Conservation (phyloP, 306 rosid genomes). For the Vicia faba region DNA sequence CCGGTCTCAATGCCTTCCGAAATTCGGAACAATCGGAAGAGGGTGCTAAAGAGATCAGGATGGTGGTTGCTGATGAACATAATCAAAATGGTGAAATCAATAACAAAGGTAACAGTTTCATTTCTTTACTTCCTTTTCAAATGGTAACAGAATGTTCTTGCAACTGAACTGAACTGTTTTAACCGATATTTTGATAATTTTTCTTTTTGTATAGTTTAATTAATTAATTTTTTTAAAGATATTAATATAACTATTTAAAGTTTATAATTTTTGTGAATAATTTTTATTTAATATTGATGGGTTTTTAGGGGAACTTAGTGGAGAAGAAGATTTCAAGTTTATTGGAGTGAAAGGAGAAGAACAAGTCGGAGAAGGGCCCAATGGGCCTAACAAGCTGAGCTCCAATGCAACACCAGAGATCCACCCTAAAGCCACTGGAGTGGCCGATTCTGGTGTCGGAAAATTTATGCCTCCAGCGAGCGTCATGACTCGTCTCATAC, state of each 20-base stretch:
- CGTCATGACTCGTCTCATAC: slow-evolving; percentile 90
- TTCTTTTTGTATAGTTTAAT: not conserved
- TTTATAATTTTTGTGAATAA: not conserved
- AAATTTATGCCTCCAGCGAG: slow-evolving; percentile 98
- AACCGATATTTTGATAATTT: not conserved
- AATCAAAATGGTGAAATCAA: slow-evolving; percentile 66
- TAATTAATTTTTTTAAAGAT: not conserved
- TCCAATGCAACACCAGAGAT: slow-evolving; percentile 68
- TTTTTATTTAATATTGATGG: not conserved
- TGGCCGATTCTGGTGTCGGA: slow-evolving; percentile 35
- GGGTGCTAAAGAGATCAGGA: slow-evolving; percentile 88
- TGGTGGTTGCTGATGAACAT: slow-evolving; percentile 76
- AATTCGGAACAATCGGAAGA: slow-evolving; percentile 72
- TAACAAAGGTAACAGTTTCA: slow-evolving; percentile 44
- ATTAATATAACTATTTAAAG: too few relatives aligned
- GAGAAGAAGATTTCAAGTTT: slow-evolving; percentile 56
- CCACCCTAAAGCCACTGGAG: slow-evolving; percentile 55
- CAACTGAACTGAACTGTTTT: too few relatives aligned
- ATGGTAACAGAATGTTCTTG: too few relatives aligned
- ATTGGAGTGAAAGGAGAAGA: slow-evolving; percentile 52
- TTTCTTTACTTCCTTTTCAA: not conserved
- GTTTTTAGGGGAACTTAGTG: slow-evolving; percentile 28
- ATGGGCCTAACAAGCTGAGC: slow-evolving; percentile 58
- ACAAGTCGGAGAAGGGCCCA: slow-evolving; percentile 53
- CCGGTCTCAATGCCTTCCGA: slow-evolving; percentile 63